These are phyloP conservation scores for Ceratocystis cacaofunesta DNA, from an alignment of 2,329 filamentous ascomycete genomes.

Conservation along the genomic window DNA sequence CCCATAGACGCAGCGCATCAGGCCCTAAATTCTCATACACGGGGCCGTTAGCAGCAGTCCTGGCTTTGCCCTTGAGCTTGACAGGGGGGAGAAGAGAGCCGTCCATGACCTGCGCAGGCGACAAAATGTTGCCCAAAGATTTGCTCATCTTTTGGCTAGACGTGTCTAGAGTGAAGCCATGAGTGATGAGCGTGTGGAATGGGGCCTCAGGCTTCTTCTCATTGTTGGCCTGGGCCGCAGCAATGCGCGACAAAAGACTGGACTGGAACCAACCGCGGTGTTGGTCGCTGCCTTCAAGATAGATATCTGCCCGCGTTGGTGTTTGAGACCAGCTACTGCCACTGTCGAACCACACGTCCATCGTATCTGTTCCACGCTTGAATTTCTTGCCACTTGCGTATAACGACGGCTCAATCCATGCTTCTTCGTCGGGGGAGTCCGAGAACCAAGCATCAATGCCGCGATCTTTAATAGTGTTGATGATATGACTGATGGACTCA, in stretches of 20 bases:
- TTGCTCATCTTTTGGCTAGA: conserved; percentile 98
- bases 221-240: conserved; percentile 23
- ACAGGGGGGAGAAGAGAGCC: conserved; percentile 60
- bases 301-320: conserved; percentile 55
- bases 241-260: conserved; percentile 73
- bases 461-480: conserved; percentile 57
- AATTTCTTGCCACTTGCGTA: conserved; percentile 35
- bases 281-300: conserved; percentile 88
- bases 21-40: conserved; percentile 61
- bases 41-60: conserved; percentile 19
- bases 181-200: conserved; percentile 81
- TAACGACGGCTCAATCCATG: conserved; percentile 60
- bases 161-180: conserved; percentile 84
- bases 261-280: conserved; percentile 99
- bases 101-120: conserved; percentile 69
- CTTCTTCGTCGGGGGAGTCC: conserved; percentile 56
- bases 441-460: conserved; percentile 94
- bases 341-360: conserved; percentile 99
- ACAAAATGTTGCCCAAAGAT: conserved; percentile 77
- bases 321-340: conserved; percentile 75
- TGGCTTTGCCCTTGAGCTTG: conserved; percentile 42
- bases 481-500: conserved; percentile 71
- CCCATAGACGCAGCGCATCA: conserved; percentile 82
- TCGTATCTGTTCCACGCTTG: conserved; percentile 74
- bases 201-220: conserved; percentile 36